Percentiles rank a stretch among this genome's conserved stretches.
Conservation (phyloP, 306 rosid genomes). For the Prunus campanulata region DNA sequence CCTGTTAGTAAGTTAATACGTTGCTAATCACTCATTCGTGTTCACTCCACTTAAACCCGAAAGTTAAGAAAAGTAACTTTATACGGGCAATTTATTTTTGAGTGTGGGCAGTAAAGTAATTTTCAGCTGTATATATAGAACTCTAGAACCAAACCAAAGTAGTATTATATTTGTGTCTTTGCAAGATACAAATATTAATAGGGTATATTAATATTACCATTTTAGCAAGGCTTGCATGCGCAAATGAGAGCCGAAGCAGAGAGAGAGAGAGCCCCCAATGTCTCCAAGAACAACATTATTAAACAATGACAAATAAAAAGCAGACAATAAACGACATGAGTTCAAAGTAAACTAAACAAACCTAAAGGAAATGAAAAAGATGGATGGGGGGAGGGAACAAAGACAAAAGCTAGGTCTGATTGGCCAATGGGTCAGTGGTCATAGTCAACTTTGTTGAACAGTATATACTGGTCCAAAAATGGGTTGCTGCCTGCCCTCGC, state of each 20-base stretch:
- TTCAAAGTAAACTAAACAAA: conserved; percentile 26
- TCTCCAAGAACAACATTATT: neutral
- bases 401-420: neutral
- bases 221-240: neutral
- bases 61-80: too few species aligned
- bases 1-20: too few species aligned
- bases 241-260: neutral
- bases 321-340: conserved; percentile 22
- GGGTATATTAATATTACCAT: too few species aligned
- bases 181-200: too few species aligned
- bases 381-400: neutral
- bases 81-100: too few species aligned
- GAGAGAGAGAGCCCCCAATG: neutral
- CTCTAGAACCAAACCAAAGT: too few species aligned
- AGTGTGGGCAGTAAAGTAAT: neutral
- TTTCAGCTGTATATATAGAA: neutral
- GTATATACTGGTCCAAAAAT: conserved; percentile 8
- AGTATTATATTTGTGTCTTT: neutral
- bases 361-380: neutral
- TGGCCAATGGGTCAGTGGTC: conserved; percentile 29
- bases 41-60: too few species aligned
- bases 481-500: neutral
- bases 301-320: neutral
- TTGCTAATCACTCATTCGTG: too few species aligned
- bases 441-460: conserved; percentile 33